Percentiles rank a stretch among this genome's conserved stretches.
These are phyloP conservation scores for Arctostaphylos glauca DNA, from an alignment of 148 eudicot species.

Conservation along the genomic window DNA sequence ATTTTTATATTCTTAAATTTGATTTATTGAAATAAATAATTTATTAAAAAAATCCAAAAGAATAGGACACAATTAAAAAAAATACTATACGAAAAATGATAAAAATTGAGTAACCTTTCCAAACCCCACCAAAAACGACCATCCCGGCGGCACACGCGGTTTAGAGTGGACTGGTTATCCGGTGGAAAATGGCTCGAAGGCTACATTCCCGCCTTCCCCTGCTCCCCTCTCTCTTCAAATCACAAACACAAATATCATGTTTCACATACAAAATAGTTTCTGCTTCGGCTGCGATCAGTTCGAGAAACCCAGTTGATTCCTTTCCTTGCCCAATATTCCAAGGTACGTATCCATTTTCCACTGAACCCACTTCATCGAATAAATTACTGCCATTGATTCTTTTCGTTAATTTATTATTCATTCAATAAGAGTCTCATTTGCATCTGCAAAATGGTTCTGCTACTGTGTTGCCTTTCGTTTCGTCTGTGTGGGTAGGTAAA, in stretches of 20 bases:
- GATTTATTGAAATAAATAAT: no score
- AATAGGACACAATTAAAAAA: no score
- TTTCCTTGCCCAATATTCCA: conserved; percentile 18
- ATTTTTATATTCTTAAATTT: no score
- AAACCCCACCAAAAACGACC: no score
- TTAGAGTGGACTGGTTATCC: neutral
- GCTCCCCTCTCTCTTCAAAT: conserved; percentile 29
- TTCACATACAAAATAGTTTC: neutral
- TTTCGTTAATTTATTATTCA: neutral
- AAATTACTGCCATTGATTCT: neutral
- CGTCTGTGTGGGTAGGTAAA: neutral
- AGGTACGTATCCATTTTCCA: conserved; percentile 21
- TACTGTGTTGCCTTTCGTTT: neutral
- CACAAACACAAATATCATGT: conserved; percentile 6
- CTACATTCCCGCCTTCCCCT: conserved; percentile 34
- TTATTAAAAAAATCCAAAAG: no score
- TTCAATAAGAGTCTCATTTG: neutral
- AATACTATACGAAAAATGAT: no score
- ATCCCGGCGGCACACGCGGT: neutral
- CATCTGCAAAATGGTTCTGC: neutral
- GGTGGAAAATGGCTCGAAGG: conserved; percentile 32
- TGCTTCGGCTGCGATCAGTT: conserved; percentile 2
- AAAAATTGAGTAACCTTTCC: no score
- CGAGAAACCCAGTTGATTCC: conserved; percentile 12
- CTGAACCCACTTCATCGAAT: neutral